Conservation (phyloP, 2,329 filamentous ascomycete species). For the Simplicillium sp. region DNA sequence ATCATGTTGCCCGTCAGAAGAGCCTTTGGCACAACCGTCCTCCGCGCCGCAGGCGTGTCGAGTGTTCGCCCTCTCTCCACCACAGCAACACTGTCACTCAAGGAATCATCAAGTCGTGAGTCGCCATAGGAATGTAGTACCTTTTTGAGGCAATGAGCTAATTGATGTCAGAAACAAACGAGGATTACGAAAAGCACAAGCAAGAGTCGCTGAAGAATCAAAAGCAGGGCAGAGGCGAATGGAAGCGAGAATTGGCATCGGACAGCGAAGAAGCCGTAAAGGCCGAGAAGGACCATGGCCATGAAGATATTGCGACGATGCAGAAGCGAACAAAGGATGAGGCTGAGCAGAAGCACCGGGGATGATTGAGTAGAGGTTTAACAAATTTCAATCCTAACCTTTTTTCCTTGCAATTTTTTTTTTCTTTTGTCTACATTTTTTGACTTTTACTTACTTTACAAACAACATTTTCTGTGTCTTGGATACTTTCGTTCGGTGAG, state of each 20-base stretch:
- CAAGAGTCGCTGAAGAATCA: conserved; percentile 55
- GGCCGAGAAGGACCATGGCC: conserved; percentile 38
- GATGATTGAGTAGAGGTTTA: neutral
- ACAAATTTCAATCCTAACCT: too few relatives aligned
- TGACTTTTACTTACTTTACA: too few relatives aligned
- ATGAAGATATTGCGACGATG: conserved; percentile 35
- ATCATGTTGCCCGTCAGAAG: conserved; percentile 4
- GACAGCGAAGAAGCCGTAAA: conserved; percentile 72
- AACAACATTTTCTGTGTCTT: too few relatives aligned
- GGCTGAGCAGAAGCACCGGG: conserved; percentile 23
- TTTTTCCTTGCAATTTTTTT: too few relatives aligned
- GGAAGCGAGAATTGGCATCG: conserved; percentile 69
- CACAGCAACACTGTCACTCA: conserved; percentile 1
- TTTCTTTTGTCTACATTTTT: too few relatives aligned
- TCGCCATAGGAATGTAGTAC: too few relatives aligned
- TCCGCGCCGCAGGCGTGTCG: neutral
- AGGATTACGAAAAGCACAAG: conserved; percentile 49
- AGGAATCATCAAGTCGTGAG: conserved; percentile 7
- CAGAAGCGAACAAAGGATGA: conserved; percentile 50
- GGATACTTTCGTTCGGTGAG: too few relatives aligned
- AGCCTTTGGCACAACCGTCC: conserved; percentile 1
- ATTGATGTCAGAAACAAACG: conserved; percentile 18
- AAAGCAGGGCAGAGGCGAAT: conserved; percentile 59
- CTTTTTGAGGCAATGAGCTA: neutral
- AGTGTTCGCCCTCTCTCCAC: neutral